Base-by-base conservation (phyloP, 2,329 filamentous ascomycete genomes). In the Aotearoamyces nothofagi region DNA sequence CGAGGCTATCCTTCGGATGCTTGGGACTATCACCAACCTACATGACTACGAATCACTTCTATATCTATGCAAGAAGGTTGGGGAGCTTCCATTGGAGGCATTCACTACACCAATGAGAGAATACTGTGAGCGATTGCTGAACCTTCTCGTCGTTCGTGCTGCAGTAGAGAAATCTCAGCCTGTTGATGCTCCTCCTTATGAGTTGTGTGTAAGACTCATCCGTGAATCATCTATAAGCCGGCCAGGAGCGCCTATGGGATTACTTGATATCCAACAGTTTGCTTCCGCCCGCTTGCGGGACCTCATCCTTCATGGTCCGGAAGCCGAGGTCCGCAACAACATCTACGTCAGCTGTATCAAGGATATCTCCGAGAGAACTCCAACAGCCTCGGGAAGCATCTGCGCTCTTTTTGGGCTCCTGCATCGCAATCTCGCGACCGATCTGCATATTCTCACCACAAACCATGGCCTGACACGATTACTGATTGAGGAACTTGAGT, bases 1-100 rank as follows among this genome's bases (percentile, higher is more conserved):
- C 5, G 75, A 84, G 27, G 84, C 86, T 15, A 68, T 92, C 14
- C 60, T 86, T 26, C 61, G 62, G 11, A 79, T 92, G 69, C 50
- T 66, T 16, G 47, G 44, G 3, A 55, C 50, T 11, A 63, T 69
- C 22, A 44, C 57, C 15, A 53, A 59, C 20, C 50, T 75, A 6
- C 61, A 66, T 30, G 53, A 61, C 5, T 54, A 58, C 16, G 42
- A 56, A 0, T 49, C 57, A 4, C 51, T 83, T 22, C 47, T 78
- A 5, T 75, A 83, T 43, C 52, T 87, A 16, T 81, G 75, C 43
- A 57, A 66, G 28, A 92, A 90, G 48, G 61, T 90, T 15, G 57
- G 73, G 31, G 57, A 61, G 5, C 55, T 82, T 10, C 69, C 76
- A 1, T 55, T 81, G 12, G 61, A 69, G 17, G 58, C 60, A 2